Base-by-base conservation (phyloP, 2,329 filamentous ascomycete genomes). In the Leptosphaerulina australis region DNA sequence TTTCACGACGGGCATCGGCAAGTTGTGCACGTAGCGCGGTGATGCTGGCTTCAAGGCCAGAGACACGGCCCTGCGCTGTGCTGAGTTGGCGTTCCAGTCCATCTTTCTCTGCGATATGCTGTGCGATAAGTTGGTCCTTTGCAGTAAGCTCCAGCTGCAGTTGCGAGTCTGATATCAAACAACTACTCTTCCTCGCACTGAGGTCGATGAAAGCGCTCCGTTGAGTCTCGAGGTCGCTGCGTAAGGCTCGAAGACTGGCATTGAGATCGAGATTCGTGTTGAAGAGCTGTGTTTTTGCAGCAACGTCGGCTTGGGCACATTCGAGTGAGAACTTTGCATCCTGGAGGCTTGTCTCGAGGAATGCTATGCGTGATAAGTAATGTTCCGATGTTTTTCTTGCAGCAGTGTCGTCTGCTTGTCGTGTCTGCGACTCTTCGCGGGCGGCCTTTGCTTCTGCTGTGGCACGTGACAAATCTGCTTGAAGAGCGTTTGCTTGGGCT, bases 1-100 rank as follows among this genome's bases (percentile, higher is more conserved):
- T 59, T n/a, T 66, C 59, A 5, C 58, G 67, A 17, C 67, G 67
- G 9, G 66, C 62, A 43, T 71, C 63, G 7, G 63, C 57, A 10
- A 73, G 63, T 41, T 72, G 68, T 31, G 67, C 58, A 24, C 70
- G 70, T n/a, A 73, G 59, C 4, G 59, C 48, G 4, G 59, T 51
- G 7, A 67, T 53, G 11, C 56, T 62, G 7, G 41, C 44, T 37
- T 71, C 68, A 8, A 71, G 60, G 10, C 65, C 60, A 33, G 69
- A 57, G n/a, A 67, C 57, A 6, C 66, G 64, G 7, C 66, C 66
- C 40, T 68, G 60, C 8, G 66, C 60, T 20, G 53, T 59, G 45
- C 58, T 66, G 5, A 66, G 40, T 7, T 49, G 59, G 28, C 66
- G 60, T 25, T 70, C 66, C 11, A 64, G 40, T 5, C 46, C 44